phyloP scores from a whole-genome alignment of 2,329 filamentous ascomycete species.

The Fusarium azukiicola region DNA sequence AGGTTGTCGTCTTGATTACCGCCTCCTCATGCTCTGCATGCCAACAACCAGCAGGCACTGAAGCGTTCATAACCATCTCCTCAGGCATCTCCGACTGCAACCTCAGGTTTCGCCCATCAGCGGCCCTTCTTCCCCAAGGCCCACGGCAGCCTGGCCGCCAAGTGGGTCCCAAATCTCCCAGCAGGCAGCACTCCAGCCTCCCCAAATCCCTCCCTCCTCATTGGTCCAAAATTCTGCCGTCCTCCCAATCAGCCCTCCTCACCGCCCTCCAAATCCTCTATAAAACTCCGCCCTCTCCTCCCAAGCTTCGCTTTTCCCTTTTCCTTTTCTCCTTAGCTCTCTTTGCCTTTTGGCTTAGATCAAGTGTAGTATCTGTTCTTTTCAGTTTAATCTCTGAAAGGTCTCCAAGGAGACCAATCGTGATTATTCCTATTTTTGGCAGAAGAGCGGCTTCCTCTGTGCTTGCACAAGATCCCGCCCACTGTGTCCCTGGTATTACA shows the following conservation, averaged over 20 bases:
- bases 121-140: not conserved
- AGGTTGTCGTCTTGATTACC: not conserved
- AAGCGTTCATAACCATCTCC: not conserved
- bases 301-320: conserved; percentile 46
- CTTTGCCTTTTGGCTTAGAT: conserved; percentile 87
- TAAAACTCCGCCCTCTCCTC: not conserved
- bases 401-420: conserved; percentile 84
- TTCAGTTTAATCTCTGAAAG: conserved; percentile 98
- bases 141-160: not conserved
- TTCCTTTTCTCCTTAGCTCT: conserved; percentile 65
- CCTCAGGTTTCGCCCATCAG: conserved; percentile 24
- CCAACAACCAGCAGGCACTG: not conserved
- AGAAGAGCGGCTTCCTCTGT: conserved; percentile 59
- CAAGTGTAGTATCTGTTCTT: conserved; percentile 99
- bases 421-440: conserved; percentile 88
- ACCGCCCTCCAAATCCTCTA: conserved; percentile 31
- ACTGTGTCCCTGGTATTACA: conserved; percentile 67
- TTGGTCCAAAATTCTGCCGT: conserved; percentile 41
- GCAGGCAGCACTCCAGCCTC: conserved; percentile 41
- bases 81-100: not conserved
- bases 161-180: conserved; percentile 24
- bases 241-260: conserved; percentile 4
- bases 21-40: not conserved
- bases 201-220: not conserved
- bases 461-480: conserved; percentile 62